Evolutionary conservation across 345 rosid species (phyloP).

Genomic region (Stellera chamaejasme): DNA sequence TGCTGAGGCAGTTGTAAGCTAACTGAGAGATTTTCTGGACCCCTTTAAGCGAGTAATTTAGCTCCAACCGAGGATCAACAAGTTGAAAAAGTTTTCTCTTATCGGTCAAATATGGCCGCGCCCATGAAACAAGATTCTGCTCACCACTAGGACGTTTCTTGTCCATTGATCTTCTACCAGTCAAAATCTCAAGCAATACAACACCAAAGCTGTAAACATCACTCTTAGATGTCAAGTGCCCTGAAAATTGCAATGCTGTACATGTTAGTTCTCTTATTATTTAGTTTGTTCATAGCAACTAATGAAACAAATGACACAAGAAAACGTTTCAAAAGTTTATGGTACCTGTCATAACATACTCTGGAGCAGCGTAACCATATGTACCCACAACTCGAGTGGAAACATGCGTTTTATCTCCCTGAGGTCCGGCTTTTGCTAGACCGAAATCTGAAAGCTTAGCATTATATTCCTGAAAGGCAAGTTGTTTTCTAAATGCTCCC

Average conservation of each 20-base stretch:
- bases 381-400: constrained; percentile 85
- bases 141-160: constrained; percentile 87
- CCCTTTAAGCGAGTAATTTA: constrained; percentile 72
- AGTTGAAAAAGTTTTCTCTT: constrained; percentile 67
- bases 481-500: constrained; percentile 9
- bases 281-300: neutral
- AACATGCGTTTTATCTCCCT: constrained; percentile 82
- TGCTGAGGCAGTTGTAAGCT: constrained; percentile 54
- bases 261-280: constrained; percentile 1
- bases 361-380: constrained; percentile 83
- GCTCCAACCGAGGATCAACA: constrained; percentile 85
- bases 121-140: constrained; percentile 88
- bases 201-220: constrained; percentile 97
- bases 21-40: constrained; percentile 68
- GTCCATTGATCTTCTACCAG: constrained; percentile 96
- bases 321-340: neutral
- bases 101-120: constrained; percentile 74
- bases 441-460: constrained; percentile 86
- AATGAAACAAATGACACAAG: no score
- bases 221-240: constrained; percentile 90
- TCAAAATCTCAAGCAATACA: constrained; percentile 83
- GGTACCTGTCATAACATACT: constrained; percentile 73
- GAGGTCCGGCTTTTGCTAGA: constrained; percentile 80
- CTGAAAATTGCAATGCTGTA: constrained; percentile 25
- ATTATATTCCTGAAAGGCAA: constrained; percentile 51